Evolutionary conservation across 2,329 filamentous ascomycete genomes (phyloP).

Genomic region (Penicillium sp.): DNA sequence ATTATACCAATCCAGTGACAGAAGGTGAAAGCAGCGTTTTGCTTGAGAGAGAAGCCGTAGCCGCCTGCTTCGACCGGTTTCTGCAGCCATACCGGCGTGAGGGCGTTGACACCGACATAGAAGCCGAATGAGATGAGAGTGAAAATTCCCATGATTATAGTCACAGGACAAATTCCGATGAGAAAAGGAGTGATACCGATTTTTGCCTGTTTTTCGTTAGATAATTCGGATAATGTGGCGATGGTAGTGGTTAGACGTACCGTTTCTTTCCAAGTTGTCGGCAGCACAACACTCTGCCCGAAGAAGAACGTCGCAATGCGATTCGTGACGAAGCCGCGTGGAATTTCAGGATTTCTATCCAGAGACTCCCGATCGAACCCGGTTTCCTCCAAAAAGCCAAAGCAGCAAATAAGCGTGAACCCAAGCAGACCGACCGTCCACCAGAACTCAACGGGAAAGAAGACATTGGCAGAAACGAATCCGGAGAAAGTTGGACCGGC

Average conservation of each 20-base stretch:
- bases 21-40: conserved; percentile 48
- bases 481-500: conserved; percentile 46
- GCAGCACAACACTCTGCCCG: conserved; percentile 25
- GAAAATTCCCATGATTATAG: conserved; percentile 45
- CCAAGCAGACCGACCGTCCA: conserved; percentile 47
- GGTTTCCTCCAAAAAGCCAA: conserved; percentile 48
- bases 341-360: conserved; percentile 21
- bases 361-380: conserved; percentile 34
- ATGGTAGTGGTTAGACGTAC: conserved; percentile 16
- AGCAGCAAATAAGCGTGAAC: conserved; percentile 38
- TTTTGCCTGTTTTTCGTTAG: conserved; percentile 14
- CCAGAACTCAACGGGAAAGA: conserved; percentile 49
- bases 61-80: conserved; percentile 41
- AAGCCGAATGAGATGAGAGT: conserved; percentile 43
- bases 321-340: conserved; percentile 23
- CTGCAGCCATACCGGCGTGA: conserved; percentile 47
- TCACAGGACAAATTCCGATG: conserved; percentile 40
- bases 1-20: conserved; percentile 48
- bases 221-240: not conserved
- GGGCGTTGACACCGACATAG: conserved; percentile 38
- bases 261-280: conserved; percentile 29
- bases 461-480: conserved; percentile 41
- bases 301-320: conserved; percentile 34
- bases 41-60: conserved; percentile 48
- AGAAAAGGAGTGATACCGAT: conserved; percentile 30